phyloP scores from a whole-genome alignment of 106 monocot species.

The Phalaenopsis equestris region DNA sequence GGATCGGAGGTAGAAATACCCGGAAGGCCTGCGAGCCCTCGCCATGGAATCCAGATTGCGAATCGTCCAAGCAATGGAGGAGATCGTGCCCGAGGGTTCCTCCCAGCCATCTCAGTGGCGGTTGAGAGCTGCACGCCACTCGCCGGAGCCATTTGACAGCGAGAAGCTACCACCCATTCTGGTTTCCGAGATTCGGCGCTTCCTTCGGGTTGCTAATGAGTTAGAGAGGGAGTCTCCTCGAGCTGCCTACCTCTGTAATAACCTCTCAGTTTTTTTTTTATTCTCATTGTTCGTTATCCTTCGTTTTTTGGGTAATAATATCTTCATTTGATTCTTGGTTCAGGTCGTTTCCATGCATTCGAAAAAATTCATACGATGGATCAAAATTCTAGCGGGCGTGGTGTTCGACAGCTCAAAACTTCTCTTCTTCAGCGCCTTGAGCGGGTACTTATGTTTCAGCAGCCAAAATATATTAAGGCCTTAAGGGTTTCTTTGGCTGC shows the following conservation, averaged over 20 bases:
- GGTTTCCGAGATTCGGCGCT: constrained; percentile 39
- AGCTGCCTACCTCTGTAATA: constrained; percentile 60
- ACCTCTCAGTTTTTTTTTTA: background rate
- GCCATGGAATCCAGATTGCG: background rate
- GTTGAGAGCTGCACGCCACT: background rate
- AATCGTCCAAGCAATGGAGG: constrained; percentile 15
- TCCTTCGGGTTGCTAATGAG: constrained; percentile 77
- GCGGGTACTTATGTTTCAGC: constrained; percentile 32
- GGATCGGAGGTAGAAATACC: constrained; percentile 9
- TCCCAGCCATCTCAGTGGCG: constrained; percentile 8
- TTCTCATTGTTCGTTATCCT: no score
- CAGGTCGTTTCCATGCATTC: constrained; percentile 83
- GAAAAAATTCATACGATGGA: constrained; percentile 53
- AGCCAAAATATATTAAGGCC: background rate
- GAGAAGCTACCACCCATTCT: constrained; percentile 62
- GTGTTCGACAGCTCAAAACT: constrained; percentile 77
- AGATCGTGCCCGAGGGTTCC: constrained; percentile 33
- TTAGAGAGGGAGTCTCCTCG: constrained; percentile 63
- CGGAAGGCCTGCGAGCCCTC: background rate
- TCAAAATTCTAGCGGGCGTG: constrained; percentile 52
- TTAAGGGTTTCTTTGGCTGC: no score
- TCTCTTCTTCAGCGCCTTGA: constrained; percentile 60
- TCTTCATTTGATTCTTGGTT: background rate
- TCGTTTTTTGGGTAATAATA: no score
- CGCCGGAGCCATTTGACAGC: constrained; percentile 55